These are phyloP conservation scores for Sclerotinia minor DNA, from an alignment of 2,329 filamentous ascomycete genomes.

Conservation along the genomic window DNA sequence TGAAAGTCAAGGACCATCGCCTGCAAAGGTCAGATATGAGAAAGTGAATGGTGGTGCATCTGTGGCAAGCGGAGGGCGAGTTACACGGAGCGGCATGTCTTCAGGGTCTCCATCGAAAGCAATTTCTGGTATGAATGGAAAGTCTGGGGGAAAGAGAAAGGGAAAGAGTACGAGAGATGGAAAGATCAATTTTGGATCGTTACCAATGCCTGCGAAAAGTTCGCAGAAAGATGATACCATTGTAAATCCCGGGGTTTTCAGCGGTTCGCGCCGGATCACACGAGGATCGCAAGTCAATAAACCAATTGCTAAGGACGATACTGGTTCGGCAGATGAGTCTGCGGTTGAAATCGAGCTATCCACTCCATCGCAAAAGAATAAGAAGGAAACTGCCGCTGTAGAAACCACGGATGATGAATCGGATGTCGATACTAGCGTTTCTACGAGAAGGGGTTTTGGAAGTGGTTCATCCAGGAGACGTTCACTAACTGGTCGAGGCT, in stretches of 20 bases:
- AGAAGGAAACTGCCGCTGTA: conserved; percentile 1
- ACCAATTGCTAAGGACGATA: background rate
- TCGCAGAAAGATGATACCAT: conserved; percentile 28
- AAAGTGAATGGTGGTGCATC: conserved; percentile 10
- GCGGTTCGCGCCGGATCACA: conserved; percentile 7
- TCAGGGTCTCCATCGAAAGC: background rate
- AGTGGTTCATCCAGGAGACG: background rate
- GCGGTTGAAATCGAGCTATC: conserved; percentile 15
- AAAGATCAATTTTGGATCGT: conserved; percentile 28
- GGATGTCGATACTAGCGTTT: conserved; percentile 26
- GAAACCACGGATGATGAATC: conserved; percentile 18
- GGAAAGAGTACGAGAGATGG: conserved; percentile 17
- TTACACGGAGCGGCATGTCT: conserved; percentile 3
- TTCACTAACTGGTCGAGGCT: conserved; percentile 21
- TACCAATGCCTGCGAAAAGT: conserved; percentile 34
- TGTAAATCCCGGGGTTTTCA: conserved; percentile 6
- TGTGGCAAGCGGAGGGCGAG: conserved; percentile 12
- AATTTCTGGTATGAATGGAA: background rate
- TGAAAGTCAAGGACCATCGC: conserved; percentile 28
- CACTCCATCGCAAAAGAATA: conserved; percentile 28
- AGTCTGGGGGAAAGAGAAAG: conserved; percentile 11
- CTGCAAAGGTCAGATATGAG: conserved; percentile 36
- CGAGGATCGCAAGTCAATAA: background rate
- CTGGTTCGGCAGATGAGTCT: conserved; percentile 26
- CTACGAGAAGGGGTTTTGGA: conserved; percentile 27